Conservation (phyloP, 2,329 filamentous ascomycete species). For the Phaeophleospora eucalypticola region DNA sequence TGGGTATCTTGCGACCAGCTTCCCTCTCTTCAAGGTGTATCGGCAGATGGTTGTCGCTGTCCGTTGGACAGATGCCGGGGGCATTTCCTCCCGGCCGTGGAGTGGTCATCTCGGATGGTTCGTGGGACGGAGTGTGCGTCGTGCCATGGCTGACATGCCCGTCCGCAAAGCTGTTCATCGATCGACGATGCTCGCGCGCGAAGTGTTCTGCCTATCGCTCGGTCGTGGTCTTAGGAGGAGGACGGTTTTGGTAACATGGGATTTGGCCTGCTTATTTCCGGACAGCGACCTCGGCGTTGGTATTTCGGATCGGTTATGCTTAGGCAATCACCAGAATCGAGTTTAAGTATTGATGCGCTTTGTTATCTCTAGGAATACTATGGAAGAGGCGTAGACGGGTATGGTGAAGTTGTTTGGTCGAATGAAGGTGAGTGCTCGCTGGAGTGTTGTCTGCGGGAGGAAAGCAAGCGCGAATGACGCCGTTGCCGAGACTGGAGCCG, state of each 20-base stretch:
- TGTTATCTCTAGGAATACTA: neutral
- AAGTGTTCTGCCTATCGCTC: conserved; percentile 1
- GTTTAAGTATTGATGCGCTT: neutral
- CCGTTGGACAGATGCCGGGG: conserved; percentile 47
- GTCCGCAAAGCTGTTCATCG: conserved; percentile 25
- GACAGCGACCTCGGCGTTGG: neutral
- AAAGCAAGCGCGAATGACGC: neutral
- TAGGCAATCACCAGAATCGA: neutral
- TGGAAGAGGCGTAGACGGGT: neutral
- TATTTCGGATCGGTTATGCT: neutral
- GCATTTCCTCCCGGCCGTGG: conserved; percentile 23
- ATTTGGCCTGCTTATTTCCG: conserved; percentile 4
- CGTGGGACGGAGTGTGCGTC: conserved; percentile 22
- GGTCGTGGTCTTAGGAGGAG: conserved; percentile 1
- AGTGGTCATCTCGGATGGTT: conserved; percentile 37
- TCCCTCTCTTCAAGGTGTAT: conserved; percentile 22
- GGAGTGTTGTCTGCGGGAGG: neutral
- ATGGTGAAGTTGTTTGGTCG: neutral
- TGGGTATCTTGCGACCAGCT: conserved; percentile 44
- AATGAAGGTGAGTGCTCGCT: neutral
- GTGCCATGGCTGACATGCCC: conserved; percentile 28
- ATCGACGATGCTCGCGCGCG: conserved; percentile 12
- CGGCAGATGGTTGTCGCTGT: conserved; percentile 50
- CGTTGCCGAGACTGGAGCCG: neutral
- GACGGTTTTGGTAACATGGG: conserved; percentile 3